Evolutionary conservation across 1,284 basidiomycete species (phyloP), one percentile per base, ranked within the genome.

Genomic region (Erythrobasidium hasegawianum): DNA sequence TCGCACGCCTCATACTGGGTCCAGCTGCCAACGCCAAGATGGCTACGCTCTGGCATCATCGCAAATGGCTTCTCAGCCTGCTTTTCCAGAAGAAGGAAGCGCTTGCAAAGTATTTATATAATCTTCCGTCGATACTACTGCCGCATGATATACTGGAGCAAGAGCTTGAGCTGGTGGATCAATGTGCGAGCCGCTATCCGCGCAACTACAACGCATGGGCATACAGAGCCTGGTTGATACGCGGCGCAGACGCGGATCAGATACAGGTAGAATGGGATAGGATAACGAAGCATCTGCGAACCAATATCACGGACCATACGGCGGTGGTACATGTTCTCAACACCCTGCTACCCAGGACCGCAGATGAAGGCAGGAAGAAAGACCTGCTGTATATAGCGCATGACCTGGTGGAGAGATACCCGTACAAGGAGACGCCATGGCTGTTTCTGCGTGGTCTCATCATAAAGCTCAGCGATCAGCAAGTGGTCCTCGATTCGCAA

Each of bases 381-480:
- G 27, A 14, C 14, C 27, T 16, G 3, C 54, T 56, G 54, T 8
- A n/a, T 38, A 7, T 50, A 16, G 45, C 62, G 14, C 16, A 40
- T 3, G 65, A 67, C 29, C 22, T 54, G 16, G 53, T 67, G 9
- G n/a, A n/a, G 13, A 18, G 65, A 18, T 67, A 60, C 41, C 27
- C 58, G 26, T 18, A 61, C 41, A 53, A 60, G 41, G 65, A 67
- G 33, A 67, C 65, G 11, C 65, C 65, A n/a, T 67, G 65, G 65
- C 65, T 67, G 26, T 29, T 60, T 18, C 52, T 60, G 7, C 50
- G 65, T 9, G 58, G 52, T 20, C 20, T 60, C 9, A 24, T 53
- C 7, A 16, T 3, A 14, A 4, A 5, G 14, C 33, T 33, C 5
- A 33, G 11, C 33, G 33, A 33, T n/a, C 43, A 47, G 8, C 14